Conservation (phyloP, 2,329 filamentous ascomycete genomes). For the Fusarium fujikuroi region DNA sequence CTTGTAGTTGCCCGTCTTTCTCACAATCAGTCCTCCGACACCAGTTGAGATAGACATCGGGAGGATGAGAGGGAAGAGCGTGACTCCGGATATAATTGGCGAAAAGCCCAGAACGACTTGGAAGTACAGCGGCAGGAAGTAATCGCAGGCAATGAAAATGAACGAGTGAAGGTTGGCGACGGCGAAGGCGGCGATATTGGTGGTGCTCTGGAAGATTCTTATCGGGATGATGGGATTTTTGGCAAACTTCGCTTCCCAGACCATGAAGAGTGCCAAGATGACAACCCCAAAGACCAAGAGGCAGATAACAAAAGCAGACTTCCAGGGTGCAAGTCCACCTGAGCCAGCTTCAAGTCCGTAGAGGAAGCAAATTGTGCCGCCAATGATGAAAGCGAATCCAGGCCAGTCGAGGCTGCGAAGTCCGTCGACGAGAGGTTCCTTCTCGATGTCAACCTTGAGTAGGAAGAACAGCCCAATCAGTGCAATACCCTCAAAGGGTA, state of each 20-base stretch:
- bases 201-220: slow-evolving; percentile 72
- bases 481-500: slow-evolving; percentile 57
- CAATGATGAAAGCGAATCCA: slow-evolving; percentile 69
- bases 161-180: slow-evolving; percentile 78
- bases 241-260: slow-evolving; percentile 78
- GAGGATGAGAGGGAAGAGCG: slow-evolving; percentile 76
- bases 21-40: slow-evolving; percentile 64
- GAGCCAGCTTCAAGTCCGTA: slow-evolving; percentile 83
- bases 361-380: slow-evolving; percentile 86
- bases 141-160: slow-evolving; percentile 79
- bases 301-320: slow-evolving; percentile 77
- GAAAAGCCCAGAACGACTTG: slow-evolving; percentile 76
- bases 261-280: slow-evolving; percentile 71
- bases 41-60: slow-evolving; percentile 72
- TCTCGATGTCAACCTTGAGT: slow-evolving; percentile 75
- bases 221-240: slow-evolving; percentile 82
- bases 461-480: slow-evolving; percentile 65
- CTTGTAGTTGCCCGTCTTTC: slow-evolving; percentile 72
- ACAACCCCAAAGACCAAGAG: slow-evolving; percentile 78
- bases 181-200: slow-evolving; percentile 72
- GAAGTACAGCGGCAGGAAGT: slow-evolving; percentile 87
- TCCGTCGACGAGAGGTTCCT: slow-evolving; percentile 69
- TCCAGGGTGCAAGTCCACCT: slow-evolving; percentile 78
- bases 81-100: slow-evolving; percentile 78
- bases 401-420: slow-evolving; percentile 71